Evolutionary conservation across 192 early-diverging fungal species (phyloP), one percentile per base, ranked within the genome.

Genomic region (Obelidium mucronatum): DNA sequence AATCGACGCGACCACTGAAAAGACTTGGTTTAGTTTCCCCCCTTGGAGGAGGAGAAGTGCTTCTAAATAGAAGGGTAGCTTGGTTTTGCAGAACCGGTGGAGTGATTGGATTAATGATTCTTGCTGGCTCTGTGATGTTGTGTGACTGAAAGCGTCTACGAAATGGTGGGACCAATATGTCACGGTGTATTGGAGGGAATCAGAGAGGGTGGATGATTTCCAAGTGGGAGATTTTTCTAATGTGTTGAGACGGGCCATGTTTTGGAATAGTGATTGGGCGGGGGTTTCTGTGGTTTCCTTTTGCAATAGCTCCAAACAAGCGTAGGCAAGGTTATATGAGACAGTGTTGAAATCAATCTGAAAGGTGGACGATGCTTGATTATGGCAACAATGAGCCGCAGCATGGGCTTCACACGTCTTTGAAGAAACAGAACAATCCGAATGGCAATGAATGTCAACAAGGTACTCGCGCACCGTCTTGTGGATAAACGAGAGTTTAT

Each of bases 131-230:
- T 51, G 30, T 0, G 24, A 11, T 24, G 1, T 3, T 3, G 22
- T 6, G 24, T 30, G 40, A 42, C 5, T 19, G 31, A 22, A 68
- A 42, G 40, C 42, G 13, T n/a, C n/a, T n/a, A n/a, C n/a, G n/a
- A n/a, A 22, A 69, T 68, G 67, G 42, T 68, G n/a, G 40, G 39
- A 30, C 67, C 67, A 68, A 31, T 39, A 68, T 26, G 19, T 13
- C 19, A 30, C 30, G 6, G 67, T 30, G 51, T 68, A 68, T 52
- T n/a, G 34, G 24, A 68, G 3, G 22, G 3, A 37, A 15, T 68
- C 33, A 13, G 8, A 5, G 24, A 68, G 22, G 24, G 44, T 19
- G 39, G 4, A 52, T 3, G 17, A 33, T 26, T 69, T 69, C 67
- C 8, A 69, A 52, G 5, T 30, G 31, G 8, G 39, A 4, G 26